A percentile compares a stretch with the other conserved stretches of the same genome.
phyloP scores from a whole-genome alignment of 2,329 filamentous ascomycete genomes.

The Fusarium drepaniforme region DNA sequence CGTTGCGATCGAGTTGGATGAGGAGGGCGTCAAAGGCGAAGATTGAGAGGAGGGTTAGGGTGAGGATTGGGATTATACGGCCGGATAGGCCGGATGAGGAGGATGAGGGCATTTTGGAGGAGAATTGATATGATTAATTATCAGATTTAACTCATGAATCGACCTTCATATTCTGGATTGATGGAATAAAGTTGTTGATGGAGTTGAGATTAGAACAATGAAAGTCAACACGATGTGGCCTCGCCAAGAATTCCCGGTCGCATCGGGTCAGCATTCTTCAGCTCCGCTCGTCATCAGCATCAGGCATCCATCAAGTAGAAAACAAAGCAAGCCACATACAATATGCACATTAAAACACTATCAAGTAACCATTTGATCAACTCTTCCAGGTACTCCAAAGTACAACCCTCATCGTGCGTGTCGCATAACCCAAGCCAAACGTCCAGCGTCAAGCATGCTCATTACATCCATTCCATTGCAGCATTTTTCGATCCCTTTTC shows the following conservation, averaged over 20 bases:
- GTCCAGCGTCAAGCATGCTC: conserved; percentile 9
- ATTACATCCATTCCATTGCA: not conserved
- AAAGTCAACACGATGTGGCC: not conserved
- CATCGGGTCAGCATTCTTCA: conserved; percentile 3
- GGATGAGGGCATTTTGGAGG: not conserved
- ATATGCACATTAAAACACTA: not conserved
- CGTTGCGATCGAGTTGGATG: conserved; percentile 40
- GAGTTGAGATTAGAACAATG: not conserved
- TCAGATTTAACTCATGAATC: not conserved
- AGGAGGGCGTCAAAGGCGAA: conserved; percentile 38
- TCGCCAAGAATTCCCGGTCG: not conserved
- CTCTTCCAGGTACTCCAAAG: not conserved
- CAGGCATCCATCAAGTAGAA: not conserved
- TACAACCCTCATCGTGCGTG: conserved; percentile 16
- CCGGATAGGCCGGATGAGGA: conserved; percentile 13
- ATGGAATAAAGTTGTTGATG: not conserved
- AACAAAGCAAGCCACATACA: not conserved
- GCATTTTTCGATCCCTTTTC: not conserved
- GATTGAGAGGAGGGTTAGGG: conserved; percentile 30
- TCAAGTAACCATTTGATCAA: not conserved
- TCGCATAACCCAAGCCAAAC: not conserved
- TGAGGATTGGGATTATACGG: conserved; percentile 23
- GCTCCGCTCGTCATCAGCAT: not conserved
- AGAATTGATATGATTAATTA: too few relatives aligned
- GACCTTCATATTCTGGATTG: not conserved